A percentile compares a stretch with the other conserved stretches of the same genome.
These are phyloP conservation scores for Trichoderma sp. DNA, from an alignment of 2,329 filamentous ascomycete species.

Conservation along the genomic window DNA sequence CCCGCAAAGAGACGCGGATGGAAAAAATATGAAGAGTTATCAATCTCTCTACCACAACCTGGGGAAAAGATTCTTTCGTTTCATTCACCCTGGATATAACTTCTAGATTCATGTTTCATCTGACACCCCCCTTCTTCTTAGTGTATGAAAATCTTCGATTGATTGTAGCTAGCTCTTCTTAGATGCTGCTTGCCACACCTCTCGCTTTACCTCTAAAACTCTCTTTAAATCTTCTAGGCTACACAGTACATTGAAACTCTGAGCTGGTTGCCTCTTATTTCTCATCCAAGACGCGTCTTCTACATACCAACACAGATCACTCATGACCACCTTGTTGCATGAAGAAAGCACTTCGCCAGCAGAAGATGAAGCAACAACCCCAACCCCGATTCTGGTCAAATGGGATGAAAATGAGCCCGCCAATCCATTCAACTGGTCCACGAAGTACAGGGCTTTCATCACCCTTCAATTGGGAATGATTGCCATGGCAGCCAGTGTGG, in stretches of 20 bases:
- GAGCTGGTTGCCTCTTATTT: neutral
- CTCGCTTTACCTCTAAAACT: neutral
- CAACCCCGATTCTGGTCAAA: neutral
- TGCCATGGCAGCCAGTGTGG: neutral
- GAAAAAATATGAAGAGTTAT: neutral
- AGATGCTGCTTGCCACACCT: neutral
- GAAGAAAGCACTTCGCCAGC: neutral
- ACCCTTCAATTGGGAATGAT: neutral
- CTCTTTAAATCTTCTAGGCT: neutral
- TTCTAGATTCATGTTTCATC: neutral
- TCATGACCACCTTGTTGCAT: neutral
- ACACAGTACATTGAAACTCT: neutral
- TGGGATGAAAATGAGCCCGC: conserved; percentile 4
- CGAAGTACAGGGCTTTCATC: neutral
- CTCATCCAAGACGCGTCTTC: neutral
- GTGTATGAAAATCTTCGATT: neutral
- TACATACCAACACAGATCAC: neutral
- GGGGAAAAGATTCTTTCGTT: neutral
- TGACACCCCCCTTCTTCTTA: neutral
- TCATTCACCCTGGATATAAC: neutral
- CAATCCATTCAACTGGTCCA: neutral
- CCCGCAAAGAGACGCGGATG: neutral
- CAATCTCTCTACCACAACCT: neutral
- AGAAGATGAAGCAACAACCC: neutral
- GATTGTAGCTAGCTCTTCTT: neutral